Percentiles rank a stretch among this genome's conserved stretches.
These are phyloP conservation scores for Moesziomyces sp. DNA, from an alignment of 1,284 basidiomycete genomes.

Conservation along the genomic window DNA sequence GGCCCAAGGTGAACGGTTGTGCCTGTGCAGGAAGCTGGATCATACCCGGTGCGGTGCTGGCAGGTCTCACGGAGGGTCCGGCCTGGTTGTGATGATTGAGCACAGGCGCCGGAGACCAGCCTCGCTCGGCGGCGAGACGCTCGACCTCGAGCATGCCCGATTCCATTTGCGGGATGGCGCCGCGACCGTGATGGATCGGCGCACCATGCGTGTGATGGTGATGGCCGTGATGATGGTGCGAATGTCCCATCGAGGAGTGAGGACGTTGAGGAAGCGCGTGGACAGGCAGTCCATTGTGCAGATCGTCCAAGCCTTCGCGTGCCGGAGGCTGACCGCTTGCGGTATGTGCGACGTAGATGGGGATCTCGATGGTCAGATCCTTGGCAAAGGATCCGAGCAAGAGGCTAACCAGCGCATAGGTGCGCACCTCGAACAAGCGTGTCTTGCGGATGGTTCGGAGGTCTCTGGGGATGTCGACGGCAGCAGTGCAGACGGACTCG, in stretches of 20 bases:
- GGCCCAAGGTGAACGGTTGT: constrained; percentile 31
- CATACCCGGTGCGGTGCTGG: constrained; percentile 47
- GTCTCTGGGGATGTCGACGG: constrained; percentile 57
- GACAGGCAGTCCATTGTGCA: constrained; percentile 14
- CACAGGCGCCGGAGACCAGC: constrained; percentile 59
- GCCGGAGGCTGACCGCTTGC: constrained; percentile 42
- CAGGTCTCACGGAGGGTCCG: constrained; percentile 25
- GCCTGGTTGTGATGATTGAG: constrained; percentile 4
- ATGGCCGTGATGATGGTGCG: constrained; percentile 10
- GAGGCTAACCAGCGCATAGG: constrained; percentile 48
- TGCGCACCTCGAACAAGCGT: constrained; percentile 56
- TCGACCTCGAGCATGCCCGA: constrained; percentile 40
- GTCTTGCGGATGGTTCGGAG: constrained; percentile 60
- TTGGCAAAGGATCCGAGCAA: constrained; percentile 61
- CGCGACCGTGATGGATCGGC: constrained; percentile 11
- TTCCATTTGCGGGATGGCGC: constrained; percentile 20
- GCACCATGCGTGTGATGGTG: constrained; percentile 13
- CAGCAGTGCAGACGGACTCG: constrained; percentile 52
- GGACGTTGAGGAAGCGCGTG: constrained; percentile 29
- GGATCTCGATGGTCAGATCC: constrained; percentile 58
- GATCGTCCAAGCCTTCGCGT: constrained; percentile 5
- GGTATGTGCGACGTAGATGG: constrained; percentile 58
- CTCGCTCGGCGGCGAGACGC: constrained; percentile 49
- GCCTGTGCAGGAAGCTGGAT: constrained; percentile 39
- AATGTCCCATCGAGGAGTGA: constrained; percentile 38